A percentile compares a stretch with the other conserved stretches of the same genome.
Conservation (phyloP, 495 filamentous ascomycete genomes). For the Wilcoxina mikolae region DNA sequence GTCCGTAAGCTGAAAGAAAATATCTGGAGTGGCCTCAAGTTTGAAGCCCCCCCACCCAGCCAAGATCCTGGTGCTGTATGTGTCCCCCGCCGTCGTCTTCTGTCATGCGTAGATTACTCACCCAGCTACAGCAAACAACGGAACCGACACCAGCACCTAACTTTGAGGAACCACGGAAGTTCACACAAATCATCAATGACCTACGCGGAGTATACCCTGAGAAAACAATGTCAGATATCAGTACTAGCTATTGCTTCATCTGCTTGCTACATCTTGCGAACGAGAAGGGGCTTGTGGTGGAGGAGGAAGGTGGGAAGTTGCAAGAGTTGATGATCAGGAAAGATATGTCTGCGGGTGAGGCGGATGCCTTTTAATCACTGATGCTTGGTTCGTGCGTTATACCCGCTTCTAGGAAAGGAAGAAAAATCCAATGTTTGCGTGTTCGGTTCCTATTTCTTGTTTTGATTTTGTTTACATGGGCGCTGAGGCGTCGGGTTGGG, state of each 20-base stretch:
- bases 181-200: slow-evolving; percentile 80
- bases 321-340: slow-evolving; percentile 43
- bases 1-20: slow-evolving; percentile 87
- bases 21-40: slow-evolving; percentile 80
- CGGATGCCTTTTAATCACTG: background rate
- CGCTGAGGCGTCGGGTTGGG: too few species aligned
- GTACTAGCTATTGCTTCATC: slow-evolving; percentile 94
- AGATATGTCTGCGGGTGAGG: slow-evolving; percentile 36
- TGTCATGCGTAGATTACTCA: background rate
- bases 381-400: background rate
- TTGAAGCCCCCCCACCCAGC: slow-evolving; percentile 34
- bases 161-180: slow-evolving; percentile 36
- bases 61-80: slow-evolving; percentile 24
- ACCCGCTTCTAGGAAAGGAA: too few species aligned
- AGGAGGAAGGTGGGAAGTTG: slow-evolving; percentile 39
- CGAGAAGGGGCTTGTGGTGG: slow-evolving; percentile 75
- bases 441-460: too few species aligned
- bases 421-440: too few species aligned
- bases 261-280: slow-evolving; percentile 91
- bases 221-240: slow-evolving; percentile 79
- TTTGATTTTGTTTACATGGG: too few species aligned
- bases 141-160: background rate
- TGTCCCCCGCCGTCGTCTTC: background rate
- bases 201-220: slow-evolving; percentile 74
- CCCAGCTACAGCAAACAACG: background rate